Conservation (phyloP, 164 flowering plant genomes). For the Nymphaea colorata region DNA sequence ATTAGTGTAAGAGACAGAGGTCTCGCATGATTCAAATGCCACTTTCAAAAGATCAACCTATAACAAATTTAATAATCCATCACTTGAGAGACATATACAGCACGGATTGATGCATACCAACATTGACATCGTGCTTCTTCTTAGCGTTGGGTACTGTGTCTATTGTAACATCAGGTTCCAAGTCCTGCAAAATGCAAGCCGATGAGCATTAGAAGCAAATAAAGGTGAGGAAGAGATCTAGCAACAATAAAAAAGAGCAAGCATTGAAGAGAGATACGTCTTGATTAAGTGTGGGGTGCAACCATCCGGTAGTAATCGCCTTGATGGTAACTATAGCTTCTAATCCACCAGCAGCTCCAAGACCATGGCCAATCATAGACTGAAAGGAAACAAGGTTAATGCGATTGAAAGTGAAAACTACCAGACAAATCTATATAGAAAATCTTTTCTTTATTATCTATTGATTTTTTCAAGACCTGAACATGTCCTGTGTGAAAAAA, state of each 20-base stretch:
- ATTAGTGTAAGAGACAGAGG: too few species aligned
- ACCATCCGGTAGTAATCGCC: conserved; percentile 60
- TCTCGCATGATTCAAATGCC: too few species aligned
- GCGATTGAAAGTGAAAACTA: neutral
- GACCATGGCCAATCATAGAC: conserved; percentile 70
- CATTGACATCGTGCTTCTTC: conserved; percentile 62
- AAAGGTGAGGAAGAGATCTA: neutral
- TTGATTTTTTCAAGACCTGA: too few species aligned
- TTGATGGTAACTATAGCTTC: conserved; percentile 63
- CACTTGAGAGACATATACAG: neutral
- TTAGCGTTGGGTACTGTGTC: conserved; percentile 74
- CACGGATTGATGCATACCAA: conserved; percentile 34
- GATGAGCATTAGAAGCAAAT: neutral
- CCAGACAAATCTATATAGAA: too few species aligned
- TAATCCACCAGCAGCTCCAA: conserved; percentile 64
- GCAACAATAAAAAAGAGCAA: neutral
- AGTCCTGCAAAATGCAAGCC: conserved; percentile 21
- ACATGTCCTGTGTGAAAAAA: too few species aligned
- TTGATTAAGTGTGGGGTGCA: conserved; percentile 66
- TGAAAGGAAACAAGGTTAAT: conserved; percentile 7
- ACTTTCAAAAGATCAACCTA: too few species aligned
- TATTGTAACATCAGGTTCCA: conserved; percentile 51
- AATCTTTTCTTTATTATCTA: too few species aligned
- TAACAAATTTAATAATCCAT: neutral
- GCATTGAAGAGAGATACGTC: conserved; percentile 20